A percentile compares a stretch with the other conserved stretches of the same genome.
Conservation (phyloP, 345 rosid genomes). For the Stellera chamaejasme region DNA sequence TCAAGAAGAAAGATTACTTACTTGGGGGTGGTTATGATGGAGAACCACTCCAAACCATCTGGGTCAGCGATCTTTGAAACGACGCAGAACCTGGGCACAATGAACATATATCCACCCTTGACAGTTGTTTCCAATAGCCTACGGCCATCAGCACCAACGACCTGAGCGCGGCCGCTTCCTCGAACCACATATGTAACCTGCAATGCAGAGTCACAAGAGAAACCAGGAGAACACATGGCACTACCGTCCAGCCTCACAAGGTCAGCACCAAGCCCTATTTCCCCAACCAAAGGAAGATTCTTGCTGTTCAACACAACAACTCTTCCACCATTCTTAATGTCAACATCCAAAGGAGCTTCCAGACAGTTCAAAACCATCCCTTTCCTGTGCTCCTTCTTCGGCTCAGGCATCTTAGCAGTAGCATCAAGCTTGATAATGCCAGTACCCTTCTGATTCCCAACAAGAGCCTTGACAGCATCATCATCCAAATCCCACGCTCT, state of each 20-base stretch:
- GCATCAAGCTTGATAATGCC: constrained; percentile 66
- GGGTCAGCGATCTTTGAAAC: constrained; percentile 81
- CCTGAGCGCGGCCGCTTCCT: constrained; percentile 72
- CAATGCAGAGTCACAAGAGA: constrained; percentile 84
- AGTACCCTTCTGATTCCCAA: constrained; percentile 37
- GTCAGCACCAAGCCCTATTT: constrained; percentile 87
- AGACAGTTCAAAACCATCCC: constrained; percentile 67
- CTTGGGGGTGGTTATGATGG: constrained; percentile 84
- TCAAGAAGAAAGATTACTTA: constrained; percentile 21
- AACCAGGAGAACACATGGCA: constrained; percentile 97
- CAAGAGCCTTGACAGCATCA: constrained; percentile 34
- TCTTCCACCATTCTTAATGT: constrained; percentile 66
- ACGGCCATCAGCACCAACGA: constrained; percentile 67
- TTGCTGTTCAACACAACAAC: constrained; percentile 79
- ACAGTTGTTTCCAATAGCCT: constrained; percentile 67
- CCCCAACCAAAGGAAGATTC: constrained; percentile 79
- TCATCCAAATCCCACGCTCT: constrained; percentile 68
- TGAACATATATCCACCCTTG: constrained; percentile 64
- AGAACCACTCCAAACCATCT: constrained; percentile 88
- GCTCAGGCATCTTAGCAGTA: constrained; percentile 46
- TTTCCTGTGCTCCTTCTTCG: constrained; percentile 39
- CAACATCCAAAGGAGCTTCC: constrained; percentile 83
- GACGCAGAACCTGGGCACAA: constrained; percentile 83
- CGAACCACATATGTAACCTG: constrained; percentile 76
- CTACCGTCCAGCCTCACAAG: constrained; percentile 67